Base-by-base conservation (phyloP, 1,284 basidiomycete genomes). In the Ganoderma lingzhi region DNA sequence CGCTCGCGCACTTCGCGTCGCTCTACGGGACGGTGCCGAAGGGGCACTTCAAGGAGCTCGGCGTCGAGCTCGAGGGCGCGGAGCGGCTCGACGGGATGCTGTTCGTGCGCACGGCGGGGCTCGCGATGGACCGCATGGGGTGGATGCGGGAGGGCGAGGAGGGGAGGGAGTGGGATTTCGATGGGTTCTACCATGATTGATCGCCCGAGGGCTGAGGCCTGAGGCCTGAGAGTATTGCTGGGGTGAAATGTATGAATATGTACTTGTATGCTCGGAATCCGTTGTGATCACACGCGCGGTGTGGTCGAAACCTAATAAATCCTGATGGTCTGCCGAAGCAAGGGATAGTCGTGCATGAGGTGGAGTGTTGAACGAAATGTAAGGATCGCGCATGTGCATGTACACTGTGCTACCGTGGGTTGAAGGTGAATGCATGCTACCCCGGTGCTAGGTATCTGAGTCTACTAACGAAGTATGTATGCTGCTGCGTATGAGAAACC, bases 11-110 rank as follows among this genome's bases (percentile, higher is more conserved):
- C 77, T 90, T 84, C 73, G 83, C 81, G 0, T 68, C 76, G n/a
- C 64, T 86, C 45, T 90, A 87, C 65, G 88, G 89, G 6, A 74
- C 77, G 39, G 77, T 82, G 9, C 71, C 78, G 4, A 69, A 80
- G 1, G 85, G 85, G 2, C 76, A 78, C 59, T 80, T 79, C 62
- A 71, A 69, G 41, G 39, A 69, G 48, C 71, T 72, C 10, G 71
- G 64, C 9, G 74, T 81, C 39, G 78, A 82, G 70, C 74, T 89
- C 64, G 77, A 81, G 6, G 87, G 83, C 8, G 83, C 83, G 12
- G 87, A 87, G 32, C 74, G 78, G 42, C 73, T 92, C 37, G 90
- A 92, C 72, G 90, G 91, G 6, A 86, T 84, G 15, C 73, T 92
- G 64, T 92, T 92, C 74, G 70, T 89, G 35, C 80, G 88, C 41